Evolutionary conservation across 2,329 filamentous ascomycete genomes (phyloP).

Genomic region (Diaporthe vexans): DNA sequence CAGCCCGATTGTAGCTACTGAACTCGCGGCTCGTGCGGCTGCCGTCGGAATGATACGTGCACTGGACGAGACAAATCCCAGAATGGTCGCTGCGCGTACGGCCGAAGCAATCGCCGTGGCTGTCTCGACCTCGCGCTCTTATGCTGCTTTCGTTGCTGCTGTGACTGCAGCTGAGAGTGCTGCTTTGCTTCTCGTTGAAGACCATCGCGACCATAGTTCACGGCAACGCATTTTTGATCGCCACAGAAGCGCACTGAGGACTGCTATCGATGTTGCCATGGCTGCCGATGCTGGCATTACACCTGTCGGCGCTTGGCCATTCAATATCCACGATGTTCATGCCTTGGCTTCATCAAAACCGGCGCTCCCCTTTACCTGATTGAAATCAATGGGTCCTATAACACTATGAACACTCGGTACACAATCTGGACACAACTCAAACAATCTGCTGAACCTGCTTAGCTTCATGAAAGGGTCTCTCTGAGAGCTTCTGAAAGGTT

Average conservation of each 20-base stretch:
- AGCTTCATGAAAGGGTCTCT: too few species aligned
- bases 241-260: background rate
- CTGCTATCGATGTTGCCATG: background rate
- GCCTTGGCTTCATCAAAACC: background rate
- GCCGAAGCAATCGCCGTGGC: conserved; percentile 5
- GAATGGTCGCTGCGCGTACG: background rate
- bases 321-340: background rate
- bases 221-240: fast-evolving
- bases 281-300: background rate
- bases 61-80: background rate
- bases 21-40: background rate
- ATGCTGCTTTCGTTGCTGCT: conserved; percentile 7
- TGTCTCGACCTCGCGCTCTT: background rate
- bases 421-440: too few species aligned
- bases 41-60: background rate
- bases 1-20: background rate
- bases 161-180: background rate
- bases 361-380: background rate
- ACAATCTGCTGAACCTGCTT: too few species aligned
- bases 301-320: background rate
- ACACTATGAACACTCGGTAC: background rate
- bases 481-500: too few species aligned
- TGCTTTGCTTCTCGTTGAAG: background rate
- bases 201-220: background rate
- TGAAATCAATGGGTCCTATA: background rate